phyloP scores from a whole-genome alignment of 2,329 filamentous ascomycete genomes.

The Mycocentrospora acerina region DNA sequence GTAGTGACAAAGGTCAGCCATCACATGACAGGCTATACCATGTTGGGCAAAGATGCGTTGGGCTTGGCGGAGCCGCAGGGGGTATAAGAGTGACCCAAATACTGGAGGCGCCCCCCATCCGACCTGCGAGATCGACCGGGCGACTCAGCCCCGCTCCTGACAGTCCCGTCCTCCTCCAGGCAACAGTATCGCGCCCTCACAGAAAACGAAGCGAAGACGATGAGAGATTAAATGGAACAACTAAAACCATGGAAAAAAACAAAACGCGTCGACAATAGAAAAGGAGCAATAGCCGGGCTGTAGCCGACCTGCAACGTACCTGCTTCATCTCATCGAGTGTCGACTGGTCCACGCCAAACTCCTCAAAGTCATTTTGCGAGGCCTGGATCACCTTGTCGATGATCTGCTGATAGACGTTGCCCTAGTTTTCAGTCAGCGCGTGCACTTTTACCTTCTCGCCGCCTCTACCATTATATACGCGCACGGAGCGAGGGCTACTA shows the following conservation, averaged over 20 bases:
- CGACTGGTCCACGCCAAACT: conserved; percentile 85
- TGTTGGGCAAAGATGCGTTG: conserved; percentile 33
- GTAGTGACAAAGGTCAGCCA: conserved; percentile 11
- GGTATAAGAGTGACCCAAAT: conserved; percentile 53
- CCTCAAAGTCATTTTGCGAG: conserved; percentile 93
- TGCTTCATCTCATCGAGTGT: conserved; percentile 84
- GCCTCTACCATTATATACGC: conserved; percentile 15
- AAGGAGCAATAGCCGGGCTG: conserved; percentile 17
- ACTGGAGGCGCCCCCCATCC: conserved; percentile 42
- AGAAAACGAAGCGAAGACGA: conserved; percentile 19
- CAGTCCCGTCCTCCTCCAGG: conserved; percentile 35
- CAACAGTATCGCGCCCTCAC: conserved; percentile 18
- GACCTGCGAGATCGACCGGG: conserved; percentile 38
- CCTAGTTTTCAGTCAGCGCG: conserved; percentile 46
- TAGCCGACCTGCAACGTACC: conserved; percentile 60
- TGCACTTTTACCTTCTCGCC: conserved; percentile 24
- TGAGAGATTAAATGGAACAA: conserved; percentile 12
- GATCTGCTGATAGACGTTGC: conserved; percentile 84
- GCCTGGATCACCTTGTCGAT: conserved; percentile 67
- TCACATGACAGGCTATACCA: conserved; percentile 42
- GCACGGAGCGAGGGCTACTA: conserved; percentile 29
- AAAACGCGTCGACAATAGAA: conserved; percentile 12
- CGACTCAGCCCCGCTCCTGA: conserved; percentile 48
- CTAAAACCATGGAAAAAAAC: conserved; percentile 1
- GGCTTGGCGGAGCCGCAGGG: conserved; percentile 43